Evolutionary conservation across 2,329 filamentous ascomycete species (phyloP).

Genomic region (Fusarium odoratissimum): DNA sequence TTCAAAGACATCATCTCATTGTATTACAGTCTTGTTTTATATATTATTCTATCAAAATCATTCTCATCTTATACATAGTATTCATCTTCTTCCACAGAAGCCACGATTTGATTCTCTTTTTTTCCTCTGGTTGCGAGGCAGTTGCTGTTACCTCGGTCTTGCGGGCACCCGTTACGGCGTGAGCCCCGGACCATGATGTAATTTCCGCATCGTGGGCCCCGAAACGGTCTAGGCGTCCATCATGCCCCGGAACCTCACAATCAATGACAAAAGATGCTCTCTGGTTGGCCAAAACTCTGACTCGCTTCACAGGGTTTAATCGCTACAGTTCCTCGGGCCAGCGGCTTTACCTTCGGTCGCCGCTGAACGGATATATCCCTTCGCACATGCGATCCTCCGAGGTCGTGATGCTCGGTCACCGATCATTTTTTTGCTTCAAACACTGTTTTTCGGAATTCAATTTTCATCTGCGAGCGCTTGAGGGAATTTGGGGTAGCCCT

Average conservation of each 20-base stretch:
- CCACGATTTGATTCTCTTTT: constrained; percentile 22
- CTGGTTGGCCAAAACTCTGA: constrained; percentile 33
- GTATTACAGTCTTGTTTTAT: neutral
- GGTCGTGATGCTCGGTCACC: constrained; percentile 42
- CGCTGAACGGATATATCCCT: constrained; percentile 18
- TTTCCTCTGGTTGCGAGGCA: constrained; percentile 23
- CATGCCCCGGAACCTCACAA: constrained; percentile 32
- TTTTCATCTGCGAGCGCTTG: constrained; percentile 19
- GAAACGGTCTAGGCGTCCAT: constrained; percentile 37
- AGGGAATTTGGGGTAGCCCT: constrained; percentile 37
- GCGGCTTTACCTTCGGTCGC: constrained; percentile 47
- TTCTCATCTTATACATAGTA: neutral
- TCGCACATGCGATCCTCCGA: constrained; percentile 43
- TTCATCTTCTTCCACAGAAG: constrained; percentile 4
- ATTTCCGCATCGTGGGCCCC: constrained; percentile 42
- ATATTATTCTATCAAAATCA: neutral
- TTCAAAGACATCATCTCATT: neutral
- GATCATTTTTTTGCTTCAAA: constrained; percentile 22
- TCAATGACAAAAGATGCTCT: constrained; percentile 35
- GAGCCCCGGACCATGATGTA: constrained; percentile 41
- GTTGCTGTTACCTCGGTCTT: constrained; percentile 31
- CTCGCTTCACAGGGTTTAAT: constrained; percentile 16
- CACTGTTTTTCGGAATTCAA: constrained; percentile 11
- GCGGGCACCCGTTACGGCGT: constrained; percentile 33
- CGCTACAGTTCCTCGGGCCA: constrained; percentile 39